A percentile compares a stretch with the other conserved stretches of the same genome.
Evolutionary conservation across 2,329 filamentous ascomycete species (phyloP).

Genomic region (Fusarium multiceps): DNA sequence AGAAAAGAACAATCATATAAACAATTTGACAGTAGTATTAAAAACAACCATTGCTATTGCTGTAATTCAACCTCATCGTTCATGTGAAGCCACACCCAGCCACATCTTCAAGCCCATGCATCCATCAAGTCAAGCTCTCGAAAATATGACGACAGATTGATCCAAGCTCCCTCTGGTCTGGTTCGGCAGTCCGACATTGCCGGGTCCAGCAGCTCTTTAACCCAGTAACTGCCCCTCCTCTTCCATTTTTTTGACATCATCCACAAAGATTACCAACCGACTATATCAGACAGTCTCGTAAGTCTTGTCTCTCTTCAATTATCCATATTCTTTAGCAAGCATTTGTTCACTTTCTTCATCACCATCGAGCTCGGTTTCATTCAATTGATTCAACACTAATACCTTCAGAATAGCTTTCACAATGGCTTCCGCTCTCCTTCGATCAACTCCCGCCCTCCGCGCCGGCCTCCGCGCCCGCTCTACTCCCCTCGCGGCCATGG

Average conservation of each 20-base stretch:
- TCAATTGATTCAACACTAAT: background rate
- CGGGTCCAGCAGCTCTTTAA: constrained; percentile 30
- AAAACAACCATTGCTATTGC: background rate
- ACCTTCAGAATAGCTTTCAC: constrained; percentile 40
- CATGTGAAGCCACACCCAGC: constrained; percentile 6
- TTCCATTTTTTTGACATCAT: constrained; percentile 48
- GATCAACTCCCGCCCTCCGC: constrained; percentile 74
- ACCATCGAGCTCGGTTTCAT: background rate
- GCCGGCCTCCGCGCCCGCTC: constrained; percentile 76
- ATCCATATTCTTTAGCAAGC: background rate
- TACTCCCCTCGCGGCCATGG: constrained; percentile 71
- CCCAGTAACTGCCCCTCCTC: constrained; percentile 21
- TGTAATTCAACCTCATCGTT: background rate
- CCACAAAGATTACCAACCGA: constrained; percentile 6
- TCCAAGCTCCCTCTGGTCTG: constrained; percentile 22
- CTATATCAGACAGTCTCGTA: constrained; percentile 4
- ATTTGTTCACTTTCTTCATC: background rate
- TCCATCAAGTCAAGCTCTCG: constrained; percentile 35
- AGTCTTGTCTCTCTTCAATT: background rate
- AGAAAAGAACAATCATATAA: too few species aligned
- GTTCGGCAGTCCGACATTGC: constrained; percentile 46
- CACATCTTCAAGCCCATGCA: constrained; percentile 8
- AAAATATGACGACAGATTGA: constrained; percentile 48
- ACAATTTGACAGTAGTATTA: too few species aligned
- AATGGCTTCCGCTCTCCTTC: constrained; percentile 84